These are phyloP conservation scores for Komagataella pseudopastoris DNA, from an alignment of 805 yeast species.

Conservation along the genomic window DNA sequence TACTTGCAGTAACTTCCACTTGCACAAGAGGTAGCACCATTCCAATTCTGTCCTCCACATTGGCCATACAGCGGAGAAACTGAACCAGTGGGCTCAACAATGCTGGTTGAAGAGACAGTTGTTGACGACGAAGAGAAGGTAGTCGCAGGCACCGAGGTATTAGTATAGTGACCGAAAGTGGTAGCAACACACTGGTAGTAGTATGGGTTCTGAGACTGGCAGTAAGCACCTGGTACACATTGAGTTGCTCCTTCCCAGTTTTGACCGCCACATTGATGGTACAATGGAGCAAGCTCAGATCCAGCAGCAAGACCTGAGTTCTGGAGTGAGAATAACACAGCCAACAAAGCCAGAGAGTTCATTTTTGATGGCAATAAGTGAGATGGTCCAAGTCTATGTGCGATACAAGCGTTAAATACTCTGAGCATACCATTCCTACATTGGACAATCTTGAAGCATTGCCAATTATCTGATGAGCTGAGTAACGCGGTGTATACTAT, in stretches of 20 bases:
- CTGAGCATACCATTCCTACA: background rate
- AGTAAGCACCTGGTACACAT: slow-evolving; percentile 11
- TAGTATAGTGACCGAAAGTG: background rate
- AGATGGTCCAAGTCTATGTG: background rate
- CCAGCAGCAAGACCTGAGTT: background rate
- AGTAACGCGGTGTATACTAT: too few species aligned
- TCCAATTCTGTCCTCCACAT: background rate
- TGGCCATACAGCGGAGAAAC: background rate
- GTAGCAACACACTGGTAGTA: slow-evolving; percentile 13
- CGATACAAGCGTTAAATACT: background rate
- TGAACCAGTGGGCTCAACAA: background rate
- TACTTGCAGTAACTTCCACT: background rate
- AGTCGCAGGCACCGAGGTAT: background rate
- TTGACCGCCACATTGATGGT: slow-evolving; percentile 13
- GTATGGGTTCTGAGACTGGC: slow-evolving; percentile 10
- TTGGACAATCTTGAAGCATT: too few species aligned
- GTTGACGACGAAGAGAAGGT: background rate
- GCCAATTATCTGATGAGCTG: too few species aligned
- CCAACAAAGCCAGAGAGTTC: background rate
- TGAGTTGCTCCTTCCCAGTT: slow-evolving; percentile 8
- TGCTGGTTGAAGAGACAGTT: background rate
- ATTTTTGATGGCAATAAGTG: background rate
- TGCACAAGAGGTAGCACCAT: background rate
- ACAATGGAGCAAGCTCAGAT: slow-evolving; percentile 2
- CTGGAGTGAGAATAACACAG: background rate